A percentile compares a stretch with the other conserved stretches of the same genome.
Conservation (phyloP, 1,139 yeast genomes). For the Candida neerlandica region DNA sequence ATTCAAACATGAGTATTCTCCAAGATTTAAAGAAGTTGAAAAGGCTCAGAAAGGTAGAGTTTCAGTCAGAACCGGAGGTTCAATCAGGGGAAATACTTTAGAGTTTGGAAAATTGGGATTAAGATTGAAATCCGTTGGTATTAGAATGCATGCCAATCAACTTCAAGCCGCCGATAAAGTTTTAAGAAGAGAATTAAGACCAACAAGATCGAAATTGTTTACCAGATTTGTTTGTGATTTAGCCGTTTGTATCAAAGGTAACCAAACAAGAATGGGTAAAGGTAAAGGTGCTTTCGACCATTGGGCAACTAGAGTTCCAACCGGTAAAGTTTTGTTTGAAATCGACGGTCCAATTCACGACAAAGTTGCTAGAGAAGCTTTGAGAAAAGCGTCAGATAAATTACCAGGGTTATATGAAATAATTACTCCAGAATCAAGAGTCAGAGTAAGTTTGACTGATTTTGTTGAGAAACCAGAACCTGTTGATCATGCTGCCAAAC, state of each 20-base stretch:
- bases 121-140: constrained; percentile 84
- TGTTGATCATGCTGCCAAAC: constrained; percentile 56
- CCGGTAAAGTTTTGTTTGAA: constrained; percentile 91
- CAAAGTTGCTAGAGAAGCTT: constrained; percentile 86
- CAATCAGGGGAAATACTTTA: constrained; percentile 81
- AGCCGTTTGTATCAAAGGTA: constrained; percentile 95
- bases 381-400: constrained; percentile 89
- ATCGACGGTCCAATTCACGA: constrained; percentile 82
- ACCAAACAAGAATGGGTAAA: constrained; percentile 99
- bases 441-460: constrained; percentile 70
- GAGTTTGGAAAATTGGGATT: constrained; percentile 85
- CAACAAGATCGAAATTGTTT: constrained; percentile 68
- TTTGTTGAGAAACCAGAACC: constrained; percentile 47
- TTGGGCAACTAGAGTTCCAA: constrained; percentile 96
- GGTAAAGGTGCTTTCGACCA: constrained; percentile 98
- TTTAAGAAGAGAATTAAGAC: constrained; percentile 78
- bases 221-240: constrained; percentile 82
- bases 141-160: constrained; percentile 86
- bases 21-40: constrained; percentile 69
- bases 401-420: constrained; percentile 93
- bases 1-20: constrained; percentile 84
- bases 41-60: constrained; percentile 96
- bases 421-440: constrained; percentile 63
- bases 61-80: constrained; percentile 93
- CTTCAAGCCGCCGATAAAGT: constrained; percentile 89